A percentile compares a stretch with the other conserved stretches of the same genome.
Conservation (phyloP, 2,329 filamentous ascomycete species). For the Xylaria multiplex region DNA sequence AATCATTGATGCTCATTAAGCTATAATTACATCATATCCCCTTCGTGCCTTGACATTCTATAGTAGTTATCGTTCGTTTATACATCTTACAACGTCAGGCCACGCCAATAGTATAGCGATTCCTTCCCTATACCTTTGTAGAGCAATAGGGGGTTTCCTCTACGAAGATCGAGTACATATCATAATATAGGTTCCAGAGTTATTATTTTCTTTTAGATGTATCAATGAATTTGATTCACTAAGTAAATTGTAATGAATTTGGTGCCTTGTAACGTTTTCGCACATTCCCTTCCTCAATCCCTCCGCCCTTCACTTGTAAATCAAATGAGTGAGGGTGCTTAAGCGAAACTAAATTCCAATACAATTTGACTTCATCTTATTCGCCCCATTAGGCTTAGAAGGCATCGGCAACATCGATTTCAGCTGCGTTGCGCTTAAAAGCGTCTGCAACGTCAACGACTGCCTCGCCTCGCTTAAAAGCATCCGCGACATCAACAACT, state of each 20-base stretch:
- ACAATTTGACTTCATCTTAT: not conserved
- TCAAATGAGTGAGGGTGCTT: not conserved
- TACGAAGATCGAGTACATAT: no score
- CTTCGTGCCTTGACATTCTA: no score
- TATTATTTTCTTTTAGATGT: not conserved
- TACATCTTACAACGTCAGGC: no score
- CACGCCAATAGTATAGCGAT: no score
- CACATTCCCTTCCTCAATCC: not conserved
- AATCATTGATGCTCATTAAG: no score
- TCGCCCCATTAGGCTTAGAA: not conserved
- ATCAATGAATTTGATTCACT: not conserved
- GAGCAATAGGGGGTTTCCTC: no score
- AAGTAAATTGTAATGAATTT: not conserved
- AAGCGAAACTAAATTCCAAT: not conserved
- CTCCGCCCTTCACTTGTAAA: not conserved
- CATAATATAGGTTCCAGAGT: no score
- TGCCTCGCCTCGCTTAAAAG: slow-evolving; percentile 22
- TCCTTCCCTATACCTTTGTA: no score
- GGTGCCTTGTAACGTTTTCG: not conserved
- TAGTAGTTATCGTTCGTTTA: no score
- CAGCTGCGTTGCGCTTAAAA: slow-evolving; percentile 21
- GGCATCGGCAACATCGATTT: slow-evolving; percentile 18
- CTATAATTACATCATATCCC: no score
- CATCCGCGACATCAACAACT: slow-evolving; percentile 23
- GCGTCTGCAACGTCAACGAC: slow-evolving; percentile 23